Base-by-base conservation (phyloP, 768 basidiomycete genomes). In the Naganishia friedmannii region DNA sequence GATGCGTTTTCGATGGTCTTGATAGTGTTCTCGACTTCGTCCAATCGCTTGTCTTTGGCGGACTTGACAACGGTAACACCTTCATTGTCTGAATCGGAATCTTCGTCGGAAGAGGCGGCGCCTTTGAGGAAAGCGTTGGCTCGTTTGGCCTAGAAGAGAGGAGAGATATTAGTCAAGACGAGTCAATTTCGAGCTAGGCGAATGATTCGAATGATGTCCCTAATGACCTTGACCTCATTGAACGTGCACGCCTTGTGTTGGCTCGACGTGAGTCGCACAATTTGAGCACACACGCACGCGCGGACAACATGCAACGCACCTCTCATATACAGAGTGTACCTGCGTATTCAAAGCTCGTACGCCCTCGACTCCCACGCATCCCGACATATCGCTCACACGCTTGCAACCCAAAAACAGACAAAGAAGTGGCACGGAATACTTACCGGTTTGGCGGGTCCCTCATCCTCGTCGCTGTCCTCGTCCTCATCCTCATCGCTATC, bases 1-100 rank as follows among this genome's bases (percentile, higher is more conserved):
- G 91, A 84, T 23, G 89, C 93, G 78, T 99, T 98, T 56, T 95
- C 92, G 84, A 98, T 96, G 56, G 85, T 85, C 82, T 90, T 93
- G 67, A 92, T 91, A 3, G 89, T 90, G 0, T 87, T 87, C 81
- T 97, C 94, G 88, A 98, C 94, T 85, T 98, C 96, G 57, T 90
- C 92, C 77, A 93, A 81, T 68, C 94, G 86, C 81, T 92, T 94
- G 81, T 94, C 91, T 76, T 90, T 90, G 48, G 95, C 94, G 78
- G 91, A 92, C 80, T 92, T 87, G 74, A 91, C 89, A 56, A 90
- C 86, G 42, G 88, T 87, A 21, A 86, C 86, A 75, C 85, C 87
- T 45, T 87, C 87, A 39, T 83, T 82, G 39, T 63, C 60, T 31
- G 68, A 60, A 70, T 77, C 77, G 67, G 83, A 83, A 63, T 88